Evolutionary conservation across 192 early-diverging fungal species (phyloP).

Genomic region (Umbelopsis ramanniana): DNA sequence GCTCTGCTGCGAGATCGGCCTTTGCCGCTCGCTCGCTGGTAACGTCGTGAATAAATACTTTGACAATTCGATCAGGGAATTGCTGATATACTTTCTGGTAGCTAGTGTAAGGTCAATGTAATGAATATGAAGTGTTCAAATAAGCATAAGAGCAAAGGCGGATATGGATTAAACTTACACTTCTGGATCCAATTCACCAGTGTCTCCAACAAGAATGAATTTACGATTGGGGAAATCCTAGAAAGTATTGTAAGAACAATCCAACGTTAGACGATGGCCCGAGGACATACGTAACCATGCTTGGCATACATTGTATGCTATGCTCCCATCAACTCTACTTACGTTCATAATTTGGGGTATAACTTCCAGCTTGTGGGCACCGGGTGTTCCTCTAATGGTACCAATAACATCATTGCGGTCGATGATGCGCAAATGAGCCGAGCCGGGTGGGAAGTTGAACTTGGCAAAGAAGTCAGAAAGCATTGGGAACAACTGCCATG

Average conservation of each 20-base stretch:
- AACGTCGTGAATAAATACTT: slow-evolving; percentile 48
- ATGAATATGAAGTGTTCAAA: too few relatives aligned
- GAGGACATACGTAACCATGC: slow-evolving; percentile 26
- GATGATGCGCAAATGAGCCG: slow-evolving; percentile 57
- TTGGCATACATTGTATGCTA: slow-evolving; percentile 23
- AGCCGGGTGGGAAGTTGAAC: slow-evolving; percentile 80
- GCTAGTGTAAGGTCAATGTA: too few relatives aligned
- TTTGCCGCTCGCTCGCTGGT: slow-evolving; percentile 35
- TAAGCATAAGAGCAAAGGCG: too few relatives aligned
- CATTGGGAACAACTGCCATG: slow-evolving; percentile 86
- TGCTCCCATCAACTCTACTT: background rate
- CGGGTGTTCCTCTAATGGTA: slow-evolving; percentile 32
- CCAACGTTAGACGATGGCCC: too few relatives aligned
- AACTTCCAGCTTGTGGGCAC: slow-evolving; percentile 33
- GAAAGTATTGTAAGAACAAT: too few relatives aligned
- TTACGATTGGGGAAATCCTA: slow-evolving; percentile 78
- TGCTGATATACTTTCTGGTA: slow-evolving; percentile 34
- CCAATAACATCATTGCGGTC: slow-evolving; percentile 1
- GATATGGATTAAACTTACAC: slow-evolving; percentile 50
- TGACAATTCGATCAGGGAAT: slow-evolving; percentile 40
- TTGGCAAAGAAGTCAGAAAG: slow-evolving; percentile 72
- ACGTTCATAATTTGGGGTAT: slow-evolving; percentile 35
- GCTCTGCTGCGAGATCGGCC: background rate
- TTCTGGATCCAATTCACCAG: slow-evolving; percentile 89
- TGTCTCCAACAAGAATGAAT: slow-evolving; percentile 91